Evolutionary conservation across 768 basidiomycete species (phyloP).

Genomic region (Suillus luteus): DNA sequence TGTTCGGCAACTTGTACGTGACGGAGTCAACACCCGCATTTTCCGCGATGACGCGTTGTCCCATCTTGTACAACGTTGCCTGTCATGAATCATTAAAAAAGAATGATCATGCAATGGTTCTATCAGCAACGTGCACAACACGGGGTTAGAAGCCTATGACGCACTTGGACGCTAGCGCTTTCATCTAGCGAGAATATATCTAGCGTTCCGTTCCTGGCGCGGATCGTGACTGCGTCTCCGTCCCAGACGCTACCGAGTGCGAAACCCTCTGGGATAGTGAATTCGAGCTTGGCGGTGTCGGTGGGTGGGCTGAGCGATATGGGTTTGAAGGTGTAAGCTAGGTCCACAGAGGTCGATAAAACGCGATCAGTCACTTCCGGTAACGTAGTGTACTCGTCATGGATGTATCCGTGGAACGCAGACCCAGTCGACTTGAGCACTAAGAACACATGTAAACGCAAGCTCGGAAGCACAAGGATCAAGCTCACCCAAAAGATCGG

Average conservation of each 20-base stretch:
- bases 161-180: slow-evolving; percentile 89
- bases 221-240: slow-evolving; percentile 48
- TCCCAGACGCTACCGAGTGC: slow-evolving; percentile 61
- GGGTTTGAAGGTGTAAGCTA: slow-evolving; percentile 63
- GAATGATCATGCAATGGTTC: too few relatives aligned
- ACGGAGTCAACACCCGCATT: slow-evolving; percentile 61
- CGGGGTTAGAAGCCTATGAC: slow-evolving; percentile 24
- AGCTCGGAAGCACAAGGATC: not conserved
- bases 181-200: slow-evolving; percentile 85
- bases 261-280: slow-evolving; percentile 40
- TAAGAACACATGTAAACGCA: slow-evolving; percentile 35
- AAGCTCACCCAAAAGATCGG: slow-evolving; percentile 77
- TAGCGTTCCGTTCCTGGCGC: slow-evolving; percentile 66
- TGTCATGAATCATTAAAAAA: slow-evolving; percentile 35
- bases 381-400: slow-evolving; percentile 90
- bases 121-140: slow-evolving; percentile 9
- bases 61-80: slow-evolving; percentile 94
- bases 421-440: slow-evolving; percentile 92
- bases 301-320: slow-evolving; percentile 47
- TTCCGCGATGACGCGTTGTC: slow-evolving; percentile 65
- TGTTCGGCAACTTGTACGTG: slow-evolving; percentile 84
- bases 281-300: slow-evolving; percentile 55
- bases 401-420: slow-evolving; percentile 76
- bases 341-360: slow-evolving; percentile 85
- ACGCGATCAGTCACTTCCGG: slow-evolving; percentile 83